Conservation (phyloP, 345 rosid genomes). For the Eucalyptus marginata region DNA sequence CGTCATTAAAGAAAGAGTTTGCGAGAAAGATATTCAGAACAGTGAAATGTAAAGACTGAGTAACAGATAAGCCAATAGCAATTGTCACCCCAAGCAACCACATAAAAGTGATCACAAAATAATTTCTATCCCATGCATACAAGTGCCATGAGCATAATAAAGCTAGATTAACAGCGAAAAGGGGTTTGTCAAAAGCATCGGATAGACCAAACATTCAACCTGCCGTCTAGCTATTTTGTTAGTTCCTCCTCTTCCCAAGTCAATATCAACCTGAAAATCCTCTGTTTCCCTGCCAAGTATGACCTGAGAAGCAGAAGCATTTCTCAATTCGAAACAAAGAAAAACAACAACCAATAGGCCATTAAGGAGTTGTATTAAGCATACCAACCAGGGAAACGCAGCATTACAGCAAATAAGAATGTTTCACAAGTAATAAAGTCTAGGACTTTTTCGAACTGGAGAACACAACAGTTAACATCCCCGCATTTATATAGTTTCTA, state of each 20-base stretch:
- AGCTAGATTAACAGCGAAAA: not conserved
- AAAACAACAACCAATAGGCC: not conserved
- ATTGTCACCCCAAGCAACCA: not conserved
- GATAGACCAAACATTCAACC: constrained; percentile 23
- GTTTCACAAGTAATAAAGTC: not conserved
- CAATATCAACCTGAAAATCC: constrained; percentile 66
- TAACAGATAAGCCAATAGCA: not conserved
- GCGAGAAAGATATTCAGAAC: not conserved
- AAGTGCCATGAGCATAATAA: not conserved
- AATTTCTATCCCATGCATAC: not conserved
- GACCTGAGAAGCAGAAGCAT: constrained; percentile 38
- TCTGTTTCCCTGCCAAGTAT: constrained; percentile 78
- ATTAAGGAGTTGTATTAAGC: not conserved
- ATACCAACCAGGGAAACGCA: not conserved
- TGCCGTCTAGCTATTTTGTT: constrained; percentile 73
- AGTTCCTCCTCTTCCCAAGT: constrained; percentile 52
- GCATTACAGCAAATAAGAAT: not conserved
- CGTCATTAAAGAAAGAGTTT: not conserved
- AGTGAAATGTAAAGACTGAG: not conserved
- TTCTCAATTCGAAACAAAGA: not conserved
- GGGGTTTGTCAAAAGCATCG: not conserved
- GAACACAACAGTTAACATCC: not conserved
- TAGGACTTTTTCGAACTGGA: not conserved
- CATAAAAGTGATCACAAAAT: not conserved
- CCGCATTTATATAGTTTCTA: not conserved